Evolutionary conservation across 371 early-diverging fungal genomes (phyloP), one percentile per base, ranked within the genome.

Genomic region (Mortierella sp.): DNA sequence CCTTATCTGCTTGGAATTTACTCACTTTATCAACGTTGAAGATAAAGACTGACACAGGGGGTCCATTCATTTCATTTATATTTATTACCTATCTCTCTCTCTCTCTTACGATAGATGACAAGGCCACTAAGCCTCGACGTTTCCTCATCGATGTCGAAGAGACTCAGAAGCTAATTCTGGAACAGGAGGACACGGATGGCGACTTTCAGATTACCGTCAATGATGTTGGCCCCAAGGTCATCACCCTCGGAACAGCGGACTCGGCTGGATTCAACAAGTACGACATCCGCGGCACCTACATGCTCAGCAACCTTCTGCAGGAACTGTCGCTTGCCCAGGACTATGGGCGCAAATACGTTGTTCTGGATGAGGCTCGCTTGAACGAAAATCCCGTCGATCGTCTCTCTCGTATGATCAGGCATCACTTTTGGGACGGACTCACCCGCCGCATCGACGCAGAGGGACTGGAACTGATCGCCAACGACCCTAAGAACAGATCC

Each of bases 181-280:
- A 91, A 73, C 99, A 99, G 84, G 99, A 99, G 88, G 99, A 99
- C 88, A 97, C 98, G 0, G 96, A 98, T 88, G 97, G 97, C 26
- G 97, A 99, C 84, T 95, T 92, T 80, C 98, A 98, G 86, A 98
- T 99, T 80, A 99, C 99, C 0, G 91, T 99, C 71, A 93, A 96
- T 65, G 99, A 99, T 88, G 80, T 90, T 6, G 99, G 99, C 0
- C 98, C 99, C 38, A 99, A 98, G 84, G 91, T 94, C 4, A 92
- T 99, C 81, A 90, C 92, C 9, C 91, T 99, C 38, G 97, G 96
- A 26, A 97, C 99, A 1, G 96, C 96, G 4, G 95, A 94, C 81
- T 96, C 96, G 8, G 95, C 92, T 47, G 98, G 99, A 13, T 96
- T 93, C 90, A 91, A 93, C 65, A 96, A 95, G 74, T 95, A 95